Conservation (phyloP, 805 yeast genomes). For the Candida quercuum region DNA sequence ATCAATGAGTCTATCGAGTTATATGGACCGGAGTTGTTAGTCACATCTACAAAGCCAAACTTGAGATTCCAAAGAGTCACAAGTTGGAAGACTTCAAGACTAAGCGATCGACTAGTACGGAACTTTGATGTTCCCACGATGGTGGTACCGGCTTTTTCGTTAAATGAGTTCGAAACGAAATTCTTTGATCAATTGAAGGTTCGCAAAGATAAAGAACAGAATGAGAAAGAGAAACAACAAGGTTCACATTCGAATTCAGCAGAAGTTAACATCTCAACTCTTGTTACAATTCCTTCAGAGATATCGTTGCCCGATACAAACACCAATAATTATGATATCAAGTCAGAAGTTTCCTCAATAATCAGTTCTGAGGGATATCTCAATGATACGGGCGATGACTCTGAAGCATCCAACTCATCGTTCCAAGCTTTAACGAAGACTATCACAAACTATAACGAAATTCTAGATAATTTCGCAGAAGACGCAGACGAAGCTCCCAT, state of each 20-base stretch:
- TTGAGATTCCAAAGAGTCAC: conserved; percentile 39
- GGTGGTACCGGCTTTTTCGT: conserved; percentile 56
- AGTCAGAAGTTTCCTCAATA: neutral
- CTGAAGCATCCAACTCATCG: conserved; percentile 3
- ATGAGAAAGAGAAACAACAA: conserved; percentile 8
- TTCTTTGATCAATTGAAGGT: conserved; percentile 26
- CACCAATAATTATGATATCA: neutral
- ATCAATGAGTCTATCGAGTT: conserved; percentile 54
- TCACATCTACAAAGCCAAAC: conserved; percentile 49
- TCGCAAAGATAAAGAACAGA: conserved; percentile 6
- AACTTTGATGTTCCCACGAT: conserved; percentile 63
- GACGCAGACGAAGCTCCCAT: conserved; percentile 2
- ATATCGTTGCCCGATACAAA: neutral
- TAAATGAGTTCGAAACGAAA: conserved; percentile 44
- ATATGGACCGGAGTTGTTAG: conserved; percentile 55
- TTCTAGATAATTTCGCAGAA: conserved; percentile 3
- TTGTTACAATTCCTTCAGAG: neutral
- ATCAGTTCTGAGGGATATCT: neutral
- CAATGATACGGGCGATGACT: conserved; percentile 2
- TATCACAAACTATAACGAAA: conserved; percentile 4
- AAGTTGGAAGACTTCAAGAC: conserved; percentile 56
- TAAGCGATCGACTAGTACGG: conserved; percentile 60
- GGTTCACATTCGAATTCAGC: neutral
- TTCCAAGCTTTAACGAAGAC: conserved; percentile 7
- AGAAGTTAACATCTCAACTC: neutral